Percentiles rank a stretch among this genome's conserved stretches.
Evolutionary conservation across 768 basidiomycete species (phyloP).

Genomic region (Termitomyces sp.): DNA sequence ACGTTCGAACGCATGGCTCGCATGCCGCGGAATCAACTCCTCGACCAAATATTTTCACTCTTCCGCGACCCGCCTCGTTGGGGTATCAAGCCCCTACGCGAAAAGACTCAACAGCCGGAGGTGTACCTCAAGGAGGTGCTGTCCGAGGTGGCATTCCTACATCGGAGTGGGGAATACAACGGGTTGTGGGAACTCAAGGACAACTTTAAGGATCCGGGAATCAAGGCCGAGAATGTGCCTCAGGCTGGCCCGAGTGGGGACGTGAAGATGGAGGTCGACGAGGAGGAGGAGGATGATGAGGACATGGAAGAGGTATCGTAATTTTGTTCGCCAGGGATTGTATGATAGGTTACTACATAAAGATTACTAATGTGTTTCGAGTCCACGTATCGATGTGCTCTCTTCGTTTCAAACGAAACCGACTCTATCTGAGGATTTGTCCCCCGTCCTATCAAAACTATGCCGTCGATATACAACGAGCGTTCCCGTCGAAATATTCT

Average conservation of each 20-base stretch:
- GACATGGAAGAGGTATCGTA: conserved; percentile 73
- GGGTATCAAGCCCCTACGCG: conserved; percentile 73
- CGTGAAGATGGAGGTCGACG: conserved; percentile 54
- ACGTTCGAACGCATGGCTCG: conserved; percentile 88
- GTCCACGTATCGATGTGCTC: too few relatives aligned
- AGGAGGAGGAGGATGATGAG: conserved; percentile 57
- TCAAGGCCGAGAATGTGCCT: conserved; percentile 41
- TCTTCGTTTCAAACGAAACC: too few relatives aligned
- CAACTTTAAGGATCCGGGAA: conserved; percentile 62
- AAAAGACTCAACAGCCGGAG: conserved; percentile 83
- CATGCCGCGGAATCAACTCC: conserved; percentile 83
- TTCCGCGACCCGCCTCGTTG: conserved; percentile 83
- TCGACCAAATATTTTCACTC: conserved; percentile 75
- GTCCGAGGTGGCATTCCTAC: conserved; percentile 68
- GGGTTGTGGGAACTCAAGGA: conserved; percentile 80
- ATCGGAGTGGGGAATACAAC: conserved; percentile 77
- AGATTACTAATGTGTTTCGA: neutral
- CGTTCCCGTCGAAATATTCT: too few relatives aligned
- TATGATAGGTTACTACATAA: neutral
- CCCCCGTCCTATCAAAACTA: too few relatives aligned
- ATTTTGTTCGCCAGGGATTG: neutral
- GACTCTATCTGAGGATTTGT: too few relatives aligned
- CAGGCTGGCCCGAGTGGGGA: conserved; percentile 35
- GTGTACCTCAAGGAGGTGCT: conserved; percentile 84
- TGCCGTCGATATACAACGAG: too few relatives aligned